Conservation (phyloP, 495 filamentous ascomycete species). For the Aspergillus sclerotiicarbonarius region DNA sequence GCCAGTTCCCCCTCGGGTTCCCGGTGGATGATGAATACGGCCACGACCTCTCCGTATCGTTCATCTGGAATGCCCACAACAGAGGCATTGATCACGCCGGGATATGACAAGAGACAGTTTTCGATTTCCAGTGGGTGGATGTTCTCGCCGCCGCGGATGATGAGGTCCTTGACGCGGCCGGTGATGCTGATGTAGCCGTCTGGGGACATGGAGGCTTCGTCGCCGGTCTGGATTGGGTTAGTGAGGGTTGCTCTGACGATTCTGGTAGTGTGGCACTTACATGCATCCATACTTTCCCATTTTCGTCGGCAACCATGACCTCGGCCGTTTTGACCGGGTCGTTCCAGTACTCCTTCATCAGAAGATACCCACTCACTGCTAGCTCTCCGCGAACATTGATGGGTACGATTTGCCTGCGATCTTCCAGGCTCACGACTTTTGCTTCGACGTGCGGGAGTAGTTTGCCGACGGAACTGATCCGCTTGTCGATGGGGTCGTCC, state of each 20-base stretch:
- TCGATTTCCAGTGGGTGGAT: slow-evolving; percentile 95
- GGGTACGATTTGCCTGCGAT: slow-evolving; percentile 57
- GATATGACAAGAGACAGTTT: slow-evolving; percentile 77
- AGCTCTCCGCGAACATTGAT: slow-evolving; percentile 73
- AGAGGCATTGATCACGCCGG: slow-evolving; percentile 66
- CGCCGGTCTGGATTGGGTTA: slow-evolving; percentile 60
- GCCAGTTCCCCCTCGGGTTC: slow-evolving; percentile 18
- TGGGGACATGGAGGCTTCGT: slow-evolving; percentile 84
- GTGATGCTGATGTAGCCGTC: slow-evolving; percentile 67
- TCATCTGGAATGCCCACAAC: slow-evolving; percentile 84
- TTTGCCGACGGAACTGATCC: slow-evolving; percentile 73
- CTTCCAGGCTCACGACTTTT: slow-evolving; percentile 71
- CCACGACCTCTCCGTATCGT: slow-evolving; percentile 81
- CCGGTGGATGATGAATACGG: slow-evolving; percentile 69
- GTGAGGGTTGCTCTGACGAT: not conserved
- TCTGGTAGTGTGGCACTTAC: slow-evolving; percentile 30
- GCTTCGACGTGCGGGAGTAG: slow-evolving; percentile 79
- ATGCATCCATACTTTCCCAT: slow-evolving; percentile 69
- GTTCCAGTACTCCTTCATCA: slow-evolving; percentile 90
- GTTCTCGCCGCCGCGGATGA: slow-evolving; percentile 93
- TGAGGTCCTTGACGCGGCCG: slow-evolving; percentile 84
- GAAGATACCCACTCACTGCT: slow-evolving; percentile 77
- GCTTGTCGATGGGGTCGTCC: slow-evolving; percentile 73
- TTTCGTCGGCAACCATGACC: slow-evolving; percentile 61
- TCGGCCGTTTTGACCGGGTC: slow-evolving; percentile 67